These are phyloP conservation scores for Teunomyces stri DNA, from an alignment of 805 yeast genomes.

Conservation along the genomic window DNA sequence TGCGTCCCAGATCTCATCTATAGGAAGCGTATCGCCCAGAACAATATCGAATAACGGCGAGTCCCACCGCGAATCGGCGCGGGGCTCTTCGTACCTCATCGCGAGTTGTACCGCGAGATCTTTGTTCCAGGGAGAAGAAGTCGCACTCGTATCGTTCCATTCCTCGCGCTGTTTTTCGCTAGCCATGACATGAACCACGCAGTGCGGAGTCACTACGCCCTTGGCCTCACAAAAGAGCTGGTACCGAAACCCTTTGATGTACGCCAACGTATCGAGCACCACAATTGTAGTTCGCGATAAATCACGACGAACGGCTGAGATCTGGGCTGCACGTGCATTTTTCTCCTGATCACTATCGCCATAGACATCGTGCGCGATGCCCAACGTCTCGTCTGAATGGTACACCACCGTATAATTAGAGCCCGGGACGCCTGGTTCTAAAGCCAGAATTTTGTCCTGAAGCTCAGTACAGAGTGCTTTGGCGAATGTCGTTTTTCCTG, in stretches of 20 bases:
- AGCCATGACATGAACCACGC: constrained; percentile 76
- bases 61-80: constrained; percentile 85
- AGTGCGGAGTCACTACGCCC: constrained; percentile 73
- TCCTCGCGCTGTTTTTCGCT: constrained; percentile 59
- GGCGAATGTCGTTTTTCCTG: constrained; percentile 83
- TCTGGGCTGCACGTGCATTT: constrained; percentile 76
- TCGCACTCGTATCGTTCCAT: constrained; percentile 71
- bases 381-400: constrained; percentile 76
- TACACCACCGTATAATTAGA: constrained; percentile 58
- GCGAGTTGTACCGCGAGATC: constrained; percentile 59
- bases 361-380: constrained; percentile 67
- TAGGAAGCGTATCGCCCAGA: constrained; percentile 55
- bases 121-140: no score
- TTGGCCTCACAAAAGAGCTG: constrained; percentile 94
- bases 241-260: constrained; percentile 93
- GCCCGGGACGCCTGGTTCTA: constrained; percentile 44
- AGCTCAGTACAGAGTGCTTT: constrained; percentile 48
- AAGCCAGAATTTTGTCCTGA: constrained; percentile 41
- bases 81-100: constrained; percentile 93
- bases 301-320: constrained; percentile 85
- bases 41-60: constrained; percentile 79
- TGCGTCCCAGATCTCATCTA: constrained; percentile 66
- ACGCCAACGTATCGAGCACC: constrained; percentile 79
- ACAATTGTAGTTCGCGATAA: constrained; percentile 69
- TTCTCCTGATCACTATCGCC: constrained; percentile 74